A percentile compares a stretch with the other conserved stretches of the same genome.
These are phyloP conservation scores for Neofusicoccum kwambonambiense DNA, from an alignment of 2,329 filamentous ascomycete species.

Conservation along the genomic window DNA sequence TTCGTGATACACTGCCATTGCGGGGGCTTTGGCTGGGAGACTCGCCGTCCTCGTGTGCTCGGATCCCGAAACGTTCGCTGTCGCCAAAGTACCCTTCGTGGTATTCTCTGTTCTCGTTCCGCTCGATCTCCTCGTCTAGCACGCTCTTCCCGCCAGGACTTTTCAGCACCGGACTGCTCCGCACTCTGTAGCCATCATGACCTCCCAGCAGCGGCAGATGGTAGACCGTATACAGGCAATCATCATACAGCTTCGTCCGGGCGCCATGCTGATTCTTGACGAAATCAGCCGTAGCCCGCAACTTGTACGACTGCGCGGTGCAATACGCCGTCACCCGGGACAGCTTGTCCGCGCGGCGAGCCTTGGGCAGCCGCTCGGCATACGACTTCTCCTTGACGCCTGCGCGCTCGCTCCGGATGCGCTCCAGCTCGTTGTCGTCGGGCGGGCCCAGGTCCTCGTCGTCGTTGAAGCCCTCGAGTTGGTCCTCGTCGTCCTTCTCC, in stretches of 20 bases:
- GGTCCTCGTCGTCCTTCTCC: constrained; percentile 45
- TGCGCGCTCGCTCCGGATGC: constrained; percentile 65
- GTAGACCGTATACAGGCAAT: constrained; percentile 94
- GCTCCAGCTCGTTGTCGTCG: constrained; percentile 63
- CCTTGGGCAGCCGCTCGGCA: constrained; percentile 88
- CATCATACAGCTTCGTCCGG: constrained; percentile 94
- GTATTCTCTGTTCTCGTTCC: constrained; percentile 84
- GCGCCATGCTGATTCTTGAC: constrained; percentile 83
- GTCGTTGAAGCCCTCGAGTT: constrained; percentile 56
- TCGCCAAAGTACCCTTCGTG: constrained; percentile 89
- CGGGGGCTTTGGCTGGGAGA: constrained; percentile 26
- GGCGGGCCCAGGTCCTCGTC: constrained; percentile 61
- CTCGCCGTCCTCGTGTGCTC: constrained; percentile 31
- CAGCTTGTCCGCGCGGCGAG: constrained; percentile 80
- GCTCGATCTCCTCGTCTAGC: constrained; percentile 91
- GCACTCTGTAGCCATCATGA: constrained; percentile 77
- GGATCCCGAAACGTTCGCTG: constrained; percentile 56
- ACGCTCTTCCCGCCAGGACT: constrained; percentile 91
- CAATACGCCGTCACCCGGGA: constrained; percentile 93
- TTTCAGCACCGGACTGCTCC: constrained; percentile 88
- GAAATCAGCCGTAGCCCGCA: constrained; percentile 84
- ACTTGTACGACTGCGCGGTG: constrained; percentile 89
- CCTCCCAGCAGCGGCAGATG: constrained; percentile 86
- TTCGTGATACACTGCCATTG: constrained; percentile 17
- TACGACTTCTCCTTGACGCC: constrained; percentile 78